Percentiles rank a stretch among this genome's conserved stretches.
Evolutionary conservation across 345 rosid genomes (phyloP).

Genomic region (Euclidium syriacum): DNA sequence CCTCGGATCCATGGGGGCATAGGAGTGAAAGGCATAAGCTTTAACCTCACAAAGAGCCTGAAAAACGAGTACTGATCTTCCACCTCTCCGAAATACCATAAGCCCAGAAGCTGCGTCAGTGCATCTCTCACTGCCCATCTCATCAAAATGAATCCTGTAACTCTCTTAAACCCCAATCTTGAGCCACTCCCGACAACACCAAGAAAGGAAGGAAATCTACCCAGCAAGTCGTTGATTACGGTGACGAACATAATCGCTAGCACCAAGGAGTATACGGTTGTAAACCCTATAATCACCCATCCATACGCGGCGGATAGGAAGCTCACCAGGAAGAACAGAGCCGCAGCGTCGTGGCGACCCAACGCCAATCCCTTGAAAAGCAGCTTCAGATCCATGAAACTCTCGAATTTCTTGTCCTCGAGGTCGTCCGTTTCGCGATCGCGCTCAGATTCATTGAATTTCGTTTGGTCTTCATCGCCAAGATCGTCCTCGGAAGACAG

Average conservation of each 20-base stretch:
- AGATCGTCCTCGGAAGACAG: conserved; percentile 5
- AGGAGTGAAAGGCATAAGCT: conserved; percentile 86
- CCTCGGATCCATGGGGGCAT: conserved; percentile 81
- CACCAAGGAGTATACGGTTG: conserved; percentile 76
- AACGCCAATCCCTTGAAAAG: conserved; percentile 63
- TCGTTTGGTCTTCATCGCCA: conserved; percentile 1
- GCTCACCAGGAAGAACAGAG: conserved; percentile 64
- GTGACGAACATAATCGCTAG: conserved; percentile 67
- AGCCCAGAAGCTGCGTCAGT: conserved; percentile 71
- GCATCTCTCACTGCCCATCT: conserved; percentile 94
- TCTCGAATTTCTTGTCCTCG: conserved; percentile 35
- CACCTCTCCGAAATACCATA: conserved; percentile 84
- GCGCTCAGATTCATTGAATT: conserved; percentile 18
- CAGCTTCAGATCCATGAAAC: conserved; percentile 50
- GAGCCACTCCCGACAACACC: conserved; percentile 71
- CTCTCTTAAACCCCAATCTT: conserved; percentile 67
- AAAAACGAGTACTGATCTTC: conserved; percentile 89
- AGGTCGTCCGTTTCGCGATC: conserved; percentile 13
- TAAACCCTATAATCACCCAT: conserved; percentile 86
- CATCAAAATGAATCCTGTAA: conserved; percentile 79
- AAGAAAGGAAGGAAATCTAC: conserved; percentile 49
- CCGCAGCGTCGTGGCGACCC: conserved; percentile 63
- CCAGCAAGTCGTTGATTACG: conserved; percentile 56
- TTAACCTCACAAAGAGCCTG: conserved; percentile 75
- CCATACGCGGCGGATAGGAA: conserved; percentile 87